Base-by-base conservation (phyloP, 148 eudicot species). In the Heliosperma pusillum region DNA sequence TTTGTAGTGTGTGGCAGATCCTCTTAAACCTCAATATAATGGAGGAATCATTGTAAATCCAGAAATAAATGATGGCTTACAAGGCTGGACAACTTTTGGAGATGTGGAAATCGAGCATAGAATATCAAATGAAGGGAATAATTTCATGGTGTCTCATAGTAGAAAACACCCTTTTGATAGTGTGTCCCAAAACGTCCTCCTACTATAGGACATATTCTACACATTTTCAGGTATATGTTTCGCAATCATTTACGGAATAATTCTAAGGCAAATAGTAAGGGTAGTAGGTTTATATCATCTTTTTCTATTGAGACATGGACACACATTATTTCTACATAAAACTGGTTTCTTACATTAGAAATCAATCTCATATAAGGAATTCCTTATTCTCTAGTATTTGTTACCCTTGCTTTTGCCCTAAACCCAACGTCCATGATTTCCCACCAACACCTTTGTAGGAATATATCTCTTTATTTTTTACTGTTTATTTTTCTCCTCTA, bases 21-120 rank as follows among this genome's bases (percentile, higher is more conserved):
- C 96, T 21, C 67, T 52, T 8, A 74, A 58, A 47, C 82, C 96
- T 47, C 96, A 87, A 44, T 90, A 90, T 22, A 79, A 64, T 16
- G 96, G 93, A 69, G 96, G 96, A 25, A 84, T 91, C 5, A 82
- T 85, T 0, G 75, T 76, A 24, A 90, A 90, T 57, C 88, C 96
- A 10, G 85, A 90, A 60, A 19, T 83, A 4, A 76, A 84, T 47
- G 60, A 81, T 17, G 92, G 86, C 3, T 40, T 83, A 69, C 78
- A 72, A 25, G 96, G 89, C 0, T 90, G 92, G 92, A 82, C 77
- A 22, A n/a, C 36, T 33, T 79, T 79, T 56, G 90, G 88, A 57
- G 75, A 69, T 42, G 83, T 80, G 24, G 75, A 53, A 68, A 78
- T 90, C 55, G 80, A 82, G 65, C 65, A 24, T n/a, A 45, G 71